A percentile compares a stretch with the other conserved stretches of the same genome.
These are phyloP conservation scores for Chara braunii DNA, from an alignment of 139 green algal genomes.

Conservation along the genomic window DNA sequence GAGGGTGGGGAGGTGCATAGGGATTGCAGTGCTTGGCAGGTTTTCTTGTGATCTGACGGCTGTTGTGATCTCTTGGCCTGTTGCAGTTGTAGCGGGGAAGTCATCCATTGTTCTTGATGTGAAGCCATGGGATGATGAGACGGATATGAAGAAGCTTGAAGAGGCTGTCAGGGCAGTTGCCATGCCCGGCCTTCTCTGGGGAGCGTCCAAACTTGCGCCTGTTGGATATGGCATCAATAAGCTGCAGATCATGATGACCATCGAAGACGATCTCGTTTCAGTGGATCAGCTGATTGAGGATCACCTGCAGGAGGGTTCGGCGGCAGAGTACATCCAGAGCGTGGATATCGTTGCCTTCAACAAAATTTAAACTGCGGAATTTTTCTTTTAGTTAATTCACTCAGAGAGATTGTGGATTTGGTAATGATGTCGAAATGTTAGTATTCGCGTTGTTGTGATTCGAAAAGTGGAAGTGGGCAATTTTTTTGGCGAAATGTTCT, in stretches of 20 bases:
- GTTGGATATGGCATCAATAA: constrained; percentile 64
- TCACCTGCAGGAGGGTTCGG: constrained; percentile 50
- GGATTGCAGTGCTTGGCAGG: too few relatives aligned
- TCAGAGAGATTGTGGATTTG: too few relatives aligned
- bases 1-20: too few relatives aligned
- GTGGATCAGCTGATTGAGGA: constrained; percentile 62
- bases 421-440: too few relatives aligned
- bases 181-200: constrained; percentile 60
- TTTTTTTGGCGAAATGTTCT: too few relatives aligned
- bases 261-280: constrained; percentile 58
- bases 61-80: too few relatives aligned
- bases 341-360: constrained; percentile 58
- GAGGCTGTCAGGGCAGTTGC: constrained; percentile 46
- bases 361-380: constrained; percentile 47
- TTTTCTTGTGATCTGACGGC: too few relatives aligned
- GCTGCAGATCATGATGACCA: constrained; percentile 62
- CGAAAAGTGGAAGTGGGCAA: too few relatives aligned
- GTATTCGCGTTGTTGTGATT: too few relatives aligned
- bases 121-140: constrained; percentile 65
- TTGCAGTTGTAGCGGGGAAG: constrained; percentile 46
- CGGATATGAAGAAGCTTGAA: constrained; percentile 52
- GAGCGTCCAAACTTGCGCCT: constrained; percentile 51
- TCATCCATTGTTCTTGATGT: constrained; percentile 60
- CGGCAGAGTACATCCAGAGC: constrained; percentile 50
- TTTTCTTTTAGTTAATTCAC: too few relatives aligned